phyloP scores from a whole-genome alignment of 2,329 filamentous ascomycete genomes.

The Canariomyces notabilis region DNA sequence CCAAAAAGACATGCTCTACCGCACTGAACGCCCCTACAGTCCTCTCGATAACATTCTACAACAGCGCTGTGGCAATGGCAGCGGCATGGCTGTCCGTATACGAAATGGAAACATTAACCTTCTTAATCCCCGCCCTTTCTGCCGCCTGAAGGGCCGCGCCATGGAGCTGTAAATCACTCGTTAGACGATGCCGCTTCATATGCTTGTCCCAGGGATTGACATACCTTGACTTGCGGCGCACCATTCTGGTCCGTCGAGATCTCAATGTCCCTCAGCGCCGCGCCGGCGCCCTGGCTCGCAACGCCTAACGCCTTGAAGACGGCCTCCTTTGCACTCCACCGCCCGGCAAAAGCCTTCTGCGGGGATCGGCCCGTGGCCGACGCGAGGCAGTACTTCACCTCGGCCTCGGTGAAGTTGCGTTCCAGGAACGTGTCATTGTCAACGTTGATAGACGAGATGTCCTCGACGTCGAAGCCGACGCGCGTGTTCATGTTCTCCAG shows the following conservation, averaged over 20 bases:
- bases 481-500: constrained; percentile 63
- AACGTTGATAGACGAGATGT: constrained; percentile 80
- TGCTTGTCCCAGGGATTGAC: constrained; percentile 30
- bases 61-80: constrained; percentile 81
- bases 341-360: constrained; percentile 86
- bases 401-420: constrained; percentile 83
- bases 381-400: constrained; percentile 81
- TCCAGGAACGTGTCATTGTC: constrained; percentile 90
- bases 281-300: constrained; percentile 78
- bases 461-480: constrained; percentile 91
- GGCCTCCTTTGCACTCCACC: constrained; percentile 97
- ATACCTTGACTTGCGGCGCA: constrained; percentile 78
- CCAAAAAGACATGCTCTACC: neutral
- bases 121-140: constrained; percentile 80
- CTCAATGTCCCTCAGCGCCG: constrained; percentile 90
- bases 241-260: constrained; percentile 76
- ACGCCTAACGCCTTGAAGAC: constrained; percentile 97
- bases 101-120: constrained; percentile 88
- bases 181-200: constrained; percentile 32
- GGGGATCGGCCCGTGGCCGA: constrained; percentile 57
- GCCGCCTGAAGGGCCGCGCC: constrained; percentile 79
- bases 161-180: constrained; percentile 58
- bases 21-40: neutral
- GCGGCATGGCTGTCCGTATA: constrained; percentile 93
- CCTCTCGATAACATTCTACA: constrained; percentile 31